Base-by-base conservation (phyloP, 1,284 basidiomycete genomes). In the Cryptococcus sp. region DNA sequence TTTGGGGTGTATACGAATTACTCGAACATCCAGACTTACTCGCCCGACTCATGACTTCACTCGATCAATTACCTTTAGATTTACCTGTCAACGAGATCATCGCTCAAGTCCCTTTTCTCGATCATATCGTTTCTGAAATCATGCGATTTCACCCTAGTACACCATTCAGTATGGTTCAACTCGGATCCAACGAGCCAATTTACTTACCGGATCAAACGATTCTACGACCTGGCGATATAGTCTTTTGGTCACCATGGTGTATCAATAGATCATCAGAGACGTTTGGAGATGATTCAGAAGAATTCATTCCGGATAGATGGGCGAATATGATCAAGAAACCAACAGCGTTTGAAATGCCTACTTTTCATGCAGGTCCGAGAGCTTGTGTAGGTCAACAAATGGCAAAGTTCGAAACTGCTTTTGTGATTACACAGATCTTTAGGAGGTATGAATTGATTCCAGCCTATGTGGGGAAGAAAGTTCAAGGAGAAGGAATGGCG, bases 351-450 rank as follows among this genome's bases (percentile, higher is more conserved):
- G 64, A 66, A 35, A 53, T 55, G 33, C 62, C 64, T 37, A 61
- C 63, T n/a, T 66, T 66, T 46, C 57, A 66, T 46, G 62, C 59
- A 0, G 64, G 64, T 33, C 62, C 64, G 15, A 59, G 62, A 49
- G 61, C 54, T 50, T 66, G 64, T 54, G 36, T 62, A 31, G 64
- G 64, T 8, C 62, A 66, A 35, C 51, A 54, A 11, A 46, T 64
- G 46, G 64, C 64, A 3, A 55, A 57, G 46, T 55, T 58, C 31
- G 60, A 62, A 49, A 54, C 63, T 45, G 56, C 55, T 2, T 59
- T 49, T 35, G 55, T 56, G 41, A 23, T 66, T 33, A 38, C 52
- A n/a, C 47, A 58, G 35, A 3, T 66, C 4, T 32, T 64, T 4
- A 50, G 45, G 51, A 50, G 59, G 43, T 66, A 53, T 46, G 60